phyloP scores from a whole-genome alignment of 2,329 filamentous ascomycete genomes.

The Scedosporium boydii region DNA sequence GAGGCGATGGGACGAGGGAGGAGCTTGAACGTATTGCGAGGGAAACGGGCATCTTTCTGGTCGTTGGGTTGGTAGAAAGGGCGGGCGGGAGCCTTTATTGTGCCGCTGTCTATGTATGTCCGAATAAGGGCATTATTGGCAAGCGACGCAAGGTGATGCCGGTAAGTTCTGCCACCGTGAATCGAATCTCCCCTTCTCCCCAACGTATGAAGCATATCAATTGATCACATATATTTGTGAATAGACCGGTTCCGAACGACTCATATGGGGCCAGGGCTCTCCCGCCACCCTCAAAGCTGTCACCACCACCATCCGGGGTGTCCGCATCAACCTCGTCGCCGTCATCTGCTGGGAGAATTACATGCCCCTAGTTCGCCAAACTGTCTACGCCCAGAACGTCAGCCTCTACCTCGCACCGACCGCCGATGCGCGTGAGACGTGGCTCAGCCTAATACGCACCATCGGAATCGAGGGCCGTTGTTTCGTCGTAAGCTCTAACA shows the following conservation, averaged over 20 bases:
- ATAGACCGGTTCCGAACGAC: slow-evolving; percentile 66
- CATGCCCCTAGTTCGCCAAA: slow-evolving; percentile 81
- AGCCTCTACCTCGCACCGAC: slow-evolving; percentile 89
- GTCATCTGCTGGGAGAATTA: slow-evolving; percentile 98
- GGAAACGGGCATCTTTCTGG: slow-evolving; percentile 73
- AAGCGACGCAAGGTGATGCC: slow-evolving; percentile 93
- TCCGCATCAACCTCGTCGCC: slow-evolving; percentile 69
- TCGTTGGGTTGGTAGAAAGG: slow-evolving; percentile 71
- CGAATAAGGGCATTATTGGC: slow-evolving; percentile 60
- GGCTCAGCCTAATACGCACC: slow-evolving; percentile 75
- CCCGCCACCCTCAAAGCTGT: slow-evolving; percentile 71
- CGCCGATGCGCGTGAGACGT: slow-evolving; percentile 74
- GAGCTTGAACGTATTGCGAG: slow-evolving; percentile 65
- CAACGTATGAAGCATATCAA: neutral
- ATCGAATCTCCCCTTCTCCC: neutral
- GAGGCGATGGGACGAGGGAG: slow-evolving; percentile 61
- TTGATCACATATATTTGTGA: slow-evolving; percentile 1
- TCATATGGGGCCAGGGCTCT: slow-evolving; percentile 83
- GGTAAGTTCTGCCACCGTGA: slow-evolving; percentile 31
- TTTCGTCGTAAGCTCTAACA: slow-evolving; percentile 80
- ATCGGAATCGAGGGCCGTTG: slow-evolving; percentile 73
- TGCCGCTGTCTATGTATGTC: slow-evolving; percentile 72
- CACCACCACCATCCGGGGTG: slow-evolving; percentile 67
- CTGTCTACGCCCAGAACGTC: slow-evolving; percentile 80
- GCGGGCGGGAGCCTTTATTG: slow-evolving; percentile 80